phyloP scores from a whole-genome alignment of 768 basidiomycete genomes.

The Sporobolomyces pararoseus region DNA sequence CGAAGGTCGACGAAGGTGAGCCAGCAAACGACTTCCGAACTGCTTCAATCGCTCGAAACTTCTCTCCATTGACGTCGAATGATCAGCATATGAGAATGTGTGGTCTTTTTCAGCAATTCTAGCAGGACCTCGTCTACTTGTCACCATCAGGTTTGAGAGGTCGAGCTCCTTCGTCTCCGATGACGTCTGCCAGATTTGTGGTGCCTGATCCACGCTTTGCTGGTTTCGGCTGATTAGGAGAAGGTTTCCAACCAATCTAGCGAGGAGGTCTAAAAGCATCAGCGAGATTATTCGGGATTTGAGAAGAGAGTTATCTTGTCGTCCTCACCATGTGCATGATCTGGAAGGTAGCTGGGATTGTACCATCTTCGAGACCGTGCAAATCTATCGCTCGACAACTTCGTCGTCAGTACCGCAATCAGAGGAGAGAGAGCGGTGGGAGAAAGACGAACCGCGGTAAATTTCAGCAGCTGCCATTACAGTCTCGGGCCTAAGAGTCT shows the following conservation, averaged over 20 bases:
- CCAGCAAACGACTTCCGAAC: no score
- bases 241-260: conserved; percentile 81
- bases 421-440: not conserved
- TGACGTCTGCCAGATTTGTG: conserved; percentile 62
- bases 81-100: no score
- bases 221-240: conserved; percentile 63
- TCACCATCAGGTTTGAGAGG: conserved; percentile 15
- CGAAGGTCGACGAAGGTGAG: no score
- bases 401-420: no score
- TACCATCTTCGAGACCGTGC: conserved; percentile 76
- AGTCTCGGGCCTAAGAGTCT: conserved; percentile 73
- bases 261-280: not conserved
- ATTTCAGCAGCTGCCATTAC: conserved; percentile 86
- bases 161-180: conserved; percentile 46
- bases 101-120: no score
- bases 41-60: no score
- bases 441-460: conserved; percentile 65
- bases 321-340: conserved; percentile 79
- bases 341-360: conserved; percentile 90
- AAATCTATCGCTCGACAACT: conserved; percentile 57
- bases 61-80: no score
- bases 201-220: conserved; percentile 62
- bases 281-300: not conserved
- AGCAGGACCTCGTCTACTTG: no score
- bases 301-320: not conserved